Evolutionary conservation across 306 rosid genomes (phyloP).

Genomic region (Gynostemma pentaphyllum): DNA sequence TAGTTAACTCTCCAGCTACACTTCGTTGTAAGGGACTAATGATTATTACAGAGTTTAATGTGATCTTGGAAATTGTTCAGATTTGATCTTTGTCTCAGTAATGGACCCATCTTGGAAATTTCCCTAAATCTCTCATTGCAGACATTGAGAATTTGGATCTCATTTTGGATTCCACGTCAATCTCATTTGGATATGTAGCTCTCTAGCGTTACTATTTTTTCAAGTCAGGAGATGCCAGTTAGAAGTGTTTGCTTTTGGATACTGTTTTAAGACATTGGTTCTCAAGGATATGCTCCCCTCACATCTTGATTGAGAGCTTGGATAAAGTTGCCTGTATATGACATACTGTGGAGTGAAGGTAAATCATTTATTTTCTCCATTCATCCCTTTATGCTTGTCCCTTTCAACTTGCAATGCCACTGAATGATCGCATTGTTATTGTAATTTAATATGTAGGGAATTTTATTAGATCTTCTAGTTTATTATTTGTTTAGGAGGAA

Average conservation of each 20-base stretch:
- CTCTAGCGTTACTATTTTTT: slow-evolving; percentile 16
- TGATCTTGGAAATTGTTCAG: slow-evolving; percentile 19
- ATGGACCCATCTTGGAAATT: slow-evolving; percentile 13
- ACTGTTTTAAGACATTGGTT: slow-evolving; percentile 17
- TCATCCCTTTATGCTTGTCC: slow-evolving; percentile 31
- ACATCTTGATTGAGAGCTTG: slow-evolving; percentile 20
- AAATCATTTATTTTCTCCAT: slow-evolving; percentile 27
- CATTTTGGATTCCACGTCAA: slow-evolving; percentile 30
- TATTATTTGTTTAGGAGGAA: slow-evolving; percentile 22
- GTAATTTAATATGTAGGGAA: slow-evolving; percentile 40
- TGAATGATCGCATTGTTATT: slow-evolving; percentile 26
- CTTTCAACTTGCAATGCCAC: slow-evolving; percentile 33
- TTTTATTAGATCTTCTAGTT: slow-evolving; percentile 30
- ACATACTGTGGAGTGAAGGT: slow-evolving; percentile 27
- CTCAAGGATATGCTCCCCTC: slow-evolving; percentile 12
- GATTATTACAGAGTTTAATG: slow-evolving; percentile 31
- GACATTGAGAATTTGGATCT: slow-evolving; percentile 30
- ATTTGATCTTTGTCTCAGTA: neutral
- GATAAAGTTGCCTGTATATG: slow-evolving; percentile 26
- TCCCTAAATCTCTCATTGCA: slow-evolving; percentile 37
- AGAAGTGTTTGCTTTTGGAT: slow-evolving; percentile 19
- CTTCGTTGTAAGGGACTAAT: slow-evolving; percentile 44
- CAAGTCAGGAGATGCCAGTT: slow-evolving; percentile 21
- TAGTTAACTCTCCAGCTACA: slow-evolving; percentile 37
- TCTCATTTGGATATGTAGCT: slow-evolving; percentile 20